Percentiles rank a stretch among this genome's conserved stretches.
These are phyloP conservation scores for Hysterangium stoloniferum DNA, from an alignment of 768 basidiomycete genomes.

Conservation along the genomic window DNA sequence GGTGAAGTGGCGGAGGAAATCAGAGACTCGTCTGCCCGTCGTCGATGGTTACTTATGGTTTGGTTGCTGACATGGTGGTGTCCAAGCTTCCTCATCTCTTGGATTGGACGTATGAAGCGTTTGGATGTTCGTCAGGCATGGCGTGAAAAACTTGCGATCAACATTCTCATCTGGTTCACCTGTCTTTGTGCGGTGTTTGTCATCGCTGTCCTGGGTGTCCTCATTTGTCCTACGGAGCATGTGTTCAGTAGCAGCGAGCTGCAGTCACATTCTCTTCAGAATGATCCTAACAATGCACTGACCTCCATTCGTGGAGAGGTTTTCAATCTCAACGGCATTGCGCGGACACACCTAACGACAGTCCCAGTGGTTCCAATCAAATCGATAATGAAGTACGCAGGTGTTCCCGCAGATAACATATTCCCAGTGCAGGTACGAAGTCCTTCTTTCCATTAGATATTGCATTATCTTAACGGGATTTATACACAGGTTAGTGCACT, in stretches of 20 bases:
- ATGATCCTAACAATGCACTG: constrained; percentile 68
- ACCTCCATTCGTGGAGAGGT: constrained; percentile 89
- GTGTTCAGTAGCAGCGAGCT: constrained; percentile 80
- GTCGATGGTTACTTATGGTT: constrained; percentile 81
- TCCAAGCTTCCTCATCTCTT: constrained; percentile 60
- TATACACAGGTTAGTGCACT: constrained; percentile 71
- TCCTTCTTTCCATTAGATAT: background rate
- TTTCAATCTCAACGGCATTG: constrained; percentile 72
- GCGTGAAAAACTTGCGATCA: constrained; percentile 94
- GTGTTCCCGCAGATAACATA: constrained; percentile 58
- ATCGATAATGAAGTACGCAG: constrained; percentile 77
- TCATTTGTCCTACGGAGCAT: constrained; percentile 94
- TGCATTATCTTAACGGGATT: background rate
- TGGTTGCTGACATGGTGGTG: constrained; percentile 93
- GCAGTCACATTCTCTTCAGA: constrained; percentile 52
- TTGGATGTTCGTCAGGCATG: constrained; percentile 91
- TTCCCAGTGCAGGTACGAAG: constrained; percentile 87
- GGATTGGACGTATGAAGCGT: constrained; percentile 88
- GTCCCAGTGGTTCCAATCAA: constrained; percentile 71
- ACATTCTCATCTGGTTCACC: constrained; percentile 92
- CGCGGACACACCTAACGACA: constrained; percentile 55
- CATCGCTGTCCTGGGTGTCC: constrained; percentile 74
- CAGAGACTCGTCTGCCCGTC: constrained; percentile 71
- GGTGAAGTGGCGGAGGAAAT: constrained; percentile 84
- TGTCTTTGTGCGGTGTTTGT: constrained; percentile 89